phyloP scores from a whole-genome alignment of 768 basidiomycete species.

The Boletus rufocinnamomeus region DNA sequence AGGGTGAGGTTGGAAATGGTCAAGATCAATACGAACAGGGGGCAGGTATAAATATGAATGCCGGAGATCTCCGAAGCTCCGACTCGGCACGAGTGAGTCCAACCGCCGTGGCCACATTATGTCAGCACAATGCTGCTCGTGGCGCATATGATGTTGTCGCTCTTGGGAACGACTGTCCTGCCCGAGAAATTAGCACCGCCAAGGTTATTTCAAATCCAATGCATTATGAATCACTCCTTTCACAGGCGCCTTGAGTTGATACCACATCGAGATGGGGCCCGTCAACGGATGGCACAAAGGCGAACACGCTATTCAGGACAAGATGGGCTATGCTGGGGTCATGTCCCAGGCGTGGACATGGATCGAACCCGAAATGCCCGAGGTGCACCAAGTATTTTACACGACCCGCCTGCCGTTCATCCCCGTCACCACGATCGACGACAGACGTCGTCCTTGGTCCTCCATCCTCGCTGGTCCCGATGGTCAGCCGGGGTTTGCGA shows the following conservation, averaged over 20 bases:
- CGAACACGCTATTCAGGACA: constrained; percentile 51
- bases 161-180: too few species aligned
- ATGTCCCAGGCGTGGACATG: constrained; percentile 39
- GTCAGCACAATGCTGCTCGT: too few species aligned
- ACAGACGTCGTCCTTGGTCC: constrained; percentile 54
- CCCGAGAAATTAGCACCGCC: too few species aligned
- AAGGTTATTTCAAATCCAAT: background rate
- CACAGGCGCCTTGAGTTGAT: background rate
- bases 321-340: constrained; percentile 44
- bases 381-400: constrained; percentile 52
- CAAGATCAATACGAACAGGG: too few species aligned
- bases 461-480: constrained; percentile 50
- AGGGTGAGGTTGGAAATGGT: too few species aligned
- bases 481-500: constrained; percentile 50
- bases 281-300: constrained; percentile 46
- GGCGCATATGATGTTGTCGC: too few species aligned
- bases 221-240: background rate
- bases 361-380: constrained; percentile 50
- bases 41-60: too few species aligned
- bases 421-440: constrained; percentile 57
- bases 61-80: too few species aligned
- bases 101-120: too few species aligned
- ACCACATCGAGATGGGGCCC: constrained; percentile 19
- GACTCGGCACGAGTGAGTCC: too few species aligned
- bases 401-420: constrained; percentile 52